A percentile compares a stretch with the other conserved stretches of the same genome.
Conservation (phyloP, 306 rosid species). For the Corylus heterophylla region DNA sequence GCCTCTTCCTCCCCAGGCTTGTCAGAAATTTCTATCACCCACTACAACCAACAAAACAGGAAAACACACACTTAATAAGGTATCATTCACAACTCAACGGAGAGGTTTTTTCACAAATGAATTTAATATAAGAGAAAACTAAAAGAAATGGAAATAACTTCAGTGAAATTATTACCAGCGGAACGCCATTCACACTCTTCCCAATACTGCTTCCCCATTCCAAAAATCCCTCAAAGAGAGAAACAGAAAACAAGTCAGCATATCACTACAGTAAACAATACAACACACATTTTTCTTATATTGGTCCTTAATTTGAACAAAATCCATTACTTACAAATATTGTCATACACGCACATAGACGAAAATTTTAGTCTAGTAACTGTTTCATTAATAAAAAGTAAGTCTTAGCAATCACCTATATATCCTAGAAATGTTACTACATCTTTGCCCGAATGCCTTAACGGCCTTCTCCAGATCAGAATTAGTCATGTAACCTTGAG, state of each 20-base stretch:
- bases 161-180: slow-evolving; percentile 68
- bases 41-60: slow-evolving; percentile 46
- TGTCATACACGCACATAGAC: not conserved
- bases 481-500: slow-evolving; percentile 79
- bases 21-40: slow-evolving; percentile 98
- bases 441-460: slow-evolving; percentile 59
- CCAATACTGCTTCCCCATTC: slow-evolving; percentile 82
- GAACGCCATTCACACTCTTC: slow-evolving; percentile 82
- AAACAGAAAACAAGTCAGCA: slow-evolving; percentile 58
- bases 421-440: slow-evolving; percentile 81
- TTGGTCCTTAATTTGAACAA: slow-evolving; percentile 13
- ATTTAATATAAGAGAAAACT: slow-evolving; percentile 5
- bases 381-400: slow-evolving; percentile 12
- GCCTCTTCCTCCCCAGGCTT: slow-evolving; percentile 86
- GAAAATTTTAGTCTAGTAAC: slow-evolving; percentile 20
- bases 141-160: slow-evolving; percentile 11
- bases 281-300: slow-evolving; percentile 9
- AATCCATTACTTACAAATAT: not conserved
- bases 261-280: slow-evolving; percentile 7
- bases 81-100: not conserved
- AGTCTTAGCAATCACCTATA: slow-evolving; percentile 78
- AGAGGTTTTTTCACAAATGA: slow-evolving; percentile 13
- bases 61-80: slow-evolving; percentile 17
- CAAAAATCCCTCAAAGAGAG: slow-evolving; percentile 69
- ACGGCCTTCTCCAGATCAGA: slow-evolving; percentile 71